phyloP scores from a whole-genome alignment of 1,284 basidiomycete genomes.

The Cystobasidium slooffiae region DNA sequence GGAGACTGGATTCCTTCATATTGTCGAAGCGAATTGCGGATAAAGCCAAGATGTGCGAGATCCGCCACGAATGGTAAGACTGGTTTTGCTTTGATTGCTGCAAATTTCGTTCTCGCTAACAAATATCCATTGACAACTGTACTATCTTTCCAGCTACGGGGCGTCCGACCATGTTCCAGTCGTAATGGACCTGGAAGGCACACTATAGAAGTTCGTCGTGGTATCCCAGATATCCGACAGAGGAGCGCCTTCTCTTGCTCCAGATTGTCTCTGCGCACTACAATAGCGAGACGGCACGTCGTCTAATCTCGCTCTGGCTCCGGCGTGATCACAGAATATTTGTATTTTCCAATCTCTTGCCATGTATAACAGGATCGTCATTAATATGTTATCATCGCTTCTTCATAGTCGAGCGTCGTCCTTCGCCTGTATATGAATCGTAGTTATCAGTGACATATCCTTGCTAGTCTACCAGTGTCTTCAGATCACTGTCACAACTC shows the following conservation, averaged over 20 bases:
- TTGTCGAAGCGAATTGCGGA: slow-evolving; percentile 48
- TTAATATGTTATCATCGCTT: slow-evolving; percentile 16
- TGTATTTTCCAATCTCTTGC: not conserved
- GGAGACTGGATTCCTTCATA: slow-evolving; percentile 33
- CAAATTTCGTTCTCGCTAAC: not conserved
- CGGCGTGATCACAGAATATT: slow-evolving; percentile 7
- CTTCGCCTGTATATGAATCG: slow-evolving; percentile 24
- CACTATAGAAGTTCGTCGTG: slow-evolving; percentile 37
- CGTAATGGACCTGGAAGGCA: slow-evolving; percentile 50
- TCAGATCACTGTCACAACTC: not conserved
- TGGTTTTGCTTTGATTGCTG: not conserved
- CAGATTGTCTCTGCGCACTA: too few relatives aligned
- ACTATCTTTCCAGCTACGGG: slow-evolving; percentile 39
- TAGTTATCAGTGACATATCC: not conserved
- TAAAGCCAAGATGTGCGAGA: slow-evolving; percentile 51
- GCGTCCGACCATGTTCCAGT: slow-evolving; percentile 52
- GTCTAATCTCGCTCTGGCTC: slow-evolving; percentile 1
- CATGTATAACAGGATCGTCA: not conserved
- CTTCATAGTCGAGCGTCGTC: slow-evolving; percentile 40
- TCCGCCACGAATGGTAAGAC: slow-evolving; percentile 49
- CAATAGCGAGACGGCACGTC: too few relatives aligned
- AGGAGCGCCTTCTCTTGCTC: too few relatives aligned
- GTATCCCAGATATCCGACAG: not conserved
- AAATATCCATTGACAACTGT: not conserved
- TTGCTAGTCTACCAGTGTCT: not conserved